Evolutionary conservation across 306 rosid species (phyloP), one percentile per base, ranked within the genome.

Genomic region (Vigna radiata): DNA sequence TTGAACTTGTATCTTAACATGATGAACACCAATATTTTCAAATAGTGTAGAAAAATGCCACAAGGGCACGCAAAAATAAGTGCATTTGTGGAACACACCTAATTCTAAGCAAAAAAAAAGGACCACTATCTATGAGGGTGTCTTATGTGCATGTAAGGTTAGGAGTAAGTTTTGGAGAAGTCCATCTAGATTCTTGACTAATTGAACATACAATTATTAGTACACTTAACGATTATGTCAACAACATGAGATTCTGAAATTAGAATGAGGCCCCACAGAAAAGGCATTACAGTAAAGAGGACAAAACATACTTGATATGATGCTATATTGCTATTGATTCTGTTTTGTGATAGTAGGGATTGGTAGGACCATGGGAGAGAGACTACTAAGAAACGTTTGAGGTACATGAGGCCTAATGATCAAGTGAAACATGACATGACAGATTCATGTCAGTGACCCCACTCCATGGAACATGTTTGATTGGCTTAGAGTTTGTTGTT

Each of bases 171-270:
- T 75, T 33, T 13, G 43, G 33, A 44, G 48, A 47, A 31, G 19
- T 78, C 36, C 31, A 70, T 70, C 55, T 16, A 78, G 23, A 70
- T 6, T 70, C 55, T 21, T 70, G 23, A 59, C 11, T 21, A 60
- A 68, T 44, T 68, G 19, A 60, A 23, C 64, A 61, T 11, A 31
- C 33, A 49, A 62, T 67, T 17, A 55, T 41, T 12, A 41, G 27
- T 27, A 19, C 39, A 27, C 12, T 31, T 15, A 6, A 16, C 2
- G 29, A 44, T 4, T 18, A 31, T 46, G 29, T 12, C 6, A 65
- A 64, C 23, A 17, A 54, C 10, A 39, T 41, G 68, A 21, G 56
- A 67, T 54, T 68, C 64, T 37, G 19, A 52, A 16, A 61, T 66
- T 54, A n/a, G 37, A 54, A 68, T 68, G 43, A 29, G 61, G 48